These are phyloP conservation scores for Hortaea sp. DNA, from an alignment of 2,329 filamentous ascomycete species.

Conservation along the genomic window DNA sequence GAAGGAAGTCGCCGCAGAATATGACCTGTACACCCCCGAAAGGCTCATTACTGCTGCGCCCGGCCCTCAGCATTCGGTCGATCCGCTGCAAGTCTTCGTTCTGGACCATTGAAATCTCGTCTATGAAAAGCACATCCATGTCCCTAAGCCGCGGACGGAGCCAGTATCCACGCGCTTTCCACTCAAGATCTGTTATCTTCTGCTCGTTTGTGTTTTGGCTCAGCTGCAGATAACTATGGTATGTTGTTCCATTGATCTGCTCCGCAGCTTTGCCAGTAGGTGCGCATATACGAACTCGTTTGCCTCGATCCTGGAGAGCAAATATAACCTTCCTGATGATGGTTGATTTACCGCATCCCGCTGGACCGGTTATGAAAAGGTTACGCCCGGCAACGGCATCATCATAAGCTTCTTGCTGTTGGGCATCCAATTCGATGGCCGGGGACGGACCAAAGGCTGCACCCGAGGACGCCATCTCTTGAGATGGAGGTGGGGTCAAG, in stretches of 20 bases:
- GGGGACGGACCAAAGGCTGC: not conserved
- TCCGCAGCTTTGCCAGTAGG: slow-evolving; percentile 52
- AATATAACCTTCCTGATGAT: slow-evolving; percentile 41
- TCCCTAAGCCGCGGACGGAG: slow-evolving; percentile 28
- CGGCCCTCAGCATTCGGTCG: slow-evolving; percentile 22
- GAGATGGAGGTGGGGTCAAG: not conserved
- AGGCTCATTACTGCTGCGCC: not conserved
- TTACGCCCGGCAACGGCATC: slow-evolving; percentile 35
- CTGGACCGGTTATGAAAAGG: slow-evolving; percentile 56
- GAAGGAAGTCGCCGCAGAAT: slow-evolving; percentile 51
- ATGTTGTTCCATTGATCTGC: slow-evolving; percentile 46
- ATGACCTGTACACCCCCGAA: slow-evolving; percentile 29
- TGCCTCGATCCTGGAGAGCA: not conserved
- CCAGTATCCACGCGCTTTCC: slow-evolving; percentile 23
- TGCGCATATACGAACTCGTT: slow-evolving; percentile 42
- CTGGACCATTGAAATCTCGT: slow-evolving; percentile 60
- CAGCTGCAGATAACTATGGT: slow-evolving; percentile 46
- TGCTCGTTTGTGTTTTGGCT: slow-evolving; percentile 37
- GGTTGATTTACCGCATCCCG: slow-evolving; percentile 52
- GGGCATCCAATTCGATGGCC: not conserved
- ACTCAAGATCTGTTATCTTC: slow-evolving; percentile 21
- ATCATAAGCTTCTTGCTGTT: not conserved
- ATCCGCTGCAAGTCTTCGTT: slow-evolving; percentile 44
- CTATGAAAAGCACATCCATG: slow-evolving; percentile 51
- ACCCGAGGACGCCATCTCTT: not conserved